phyloP scores from a whole-genome alignment of 129 eudicot genomes.

The Pseudognaphalium luteoalbum region DNA sequence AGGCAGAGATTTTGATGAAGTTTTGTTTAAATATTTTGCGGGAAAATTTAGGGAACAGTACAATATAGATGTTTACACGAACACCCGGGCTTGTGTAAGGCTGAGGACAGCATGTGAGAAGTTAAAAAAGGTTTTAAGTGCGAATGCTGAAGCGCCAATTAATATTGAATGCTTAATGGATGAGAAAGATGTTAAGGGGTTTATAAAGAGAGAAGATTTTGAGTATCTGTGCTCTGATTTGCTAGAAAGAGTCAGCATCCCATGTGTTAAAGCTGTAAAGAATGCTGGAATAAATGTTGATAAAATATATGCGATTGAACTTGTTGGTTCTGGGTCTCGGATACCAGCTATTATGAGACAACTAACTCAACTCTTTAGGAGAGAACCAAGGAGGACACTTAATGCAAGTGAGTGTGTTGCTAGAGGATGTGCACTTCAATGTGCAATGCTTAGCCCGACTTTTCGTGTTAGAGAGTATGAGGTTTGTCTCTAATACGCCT shows the following conservation, averaged over 20 bases:
- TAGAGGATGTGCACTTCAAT: constrained; percentile 97
- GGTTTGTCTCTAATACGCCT: constrained; percentile 48
- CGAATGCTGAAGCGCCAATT: constrained; percentile 92
- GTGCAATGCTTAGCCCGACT: constrained; percentile 95
- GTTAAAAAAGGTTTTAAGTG: constrained; percentile 92
- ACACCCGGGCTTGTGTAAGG: constrained; percentile 72
- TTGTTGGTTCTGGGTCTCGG: constrained; percentile 97
- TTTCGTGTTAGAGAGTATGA: constrained; percentile 91
- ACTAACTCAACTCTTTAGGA: constrained; percentile 52
- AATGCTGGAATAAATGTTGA: constrained; percentile 64
- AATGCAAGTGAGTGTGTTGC: constrained; percentile 99
- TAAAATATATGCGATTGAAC: constrained; percentile 77
- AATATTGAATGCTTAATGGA: constrained; percentile 97
- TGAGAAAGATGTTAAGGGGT: constrained; percentile 94
- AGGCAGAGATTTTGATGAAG: constrained; percentile 91
- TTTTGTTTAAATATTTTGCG: constrained; percentile 76
- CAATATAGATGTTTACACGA: constrained; percentile 67
- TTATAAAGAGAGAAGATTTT: constrained; percentile 88
- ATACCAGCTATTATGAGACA: constrained; percentile 71
- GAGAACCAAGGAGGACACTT: constrained; percentile 73
- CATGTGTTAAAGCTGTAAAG: constrained; percentile 72
- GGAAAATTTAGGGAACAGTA: constrained; percentile 57
- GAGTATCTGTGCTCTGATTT: constrained; percentile 68
- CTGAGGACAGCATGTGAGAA: constrained; percentile 89
- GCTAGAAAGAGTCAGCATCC: constrained; percentile 61